Conservation (phyloP, 2,329 filamentous ascomycete species). For the Sclerotinia subarctica region DNA sequence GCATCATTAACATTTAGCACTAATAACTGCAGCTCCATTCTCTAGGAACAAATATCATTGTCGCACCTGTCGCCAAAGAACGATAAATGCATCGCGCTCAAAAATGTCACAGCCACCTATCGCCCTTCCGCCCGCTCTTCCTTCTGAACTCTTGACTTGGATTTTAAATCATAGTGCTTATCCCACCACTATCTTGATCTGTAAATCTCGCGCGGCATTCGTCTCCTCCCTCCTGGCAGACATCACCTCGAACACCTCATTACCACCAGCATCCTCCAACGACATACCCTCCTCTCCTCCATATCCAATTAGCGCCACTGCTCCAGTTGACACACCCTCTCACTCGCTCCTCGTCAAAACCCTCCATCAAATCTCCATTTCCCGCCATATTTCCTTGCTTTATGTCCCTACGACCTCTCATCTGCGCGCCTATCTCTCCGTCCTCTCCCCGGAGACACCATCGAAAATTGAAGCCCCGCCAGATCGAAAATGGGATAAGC, state of each 20-base stretch:
- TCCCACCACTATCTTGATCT: constrained; percentile 68
- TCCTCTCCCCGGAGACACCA: constrained; percentile 34
- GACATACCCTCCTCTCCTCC: constrained; percentile 13
- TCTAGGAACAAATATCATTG: background rate
- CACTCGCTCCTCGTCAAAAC: constrained; percentile 57
- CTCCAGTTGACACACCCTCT: constrained; percentile 20
- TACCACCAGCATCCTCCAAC: constrained; percentile 17
- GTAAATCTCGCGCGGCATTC: constrained; percentile 63
- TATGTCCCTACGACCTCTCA: constrained; percentile 76
- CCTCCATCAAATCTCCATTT: constrained; percentile 65
- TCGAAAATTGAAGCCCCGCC: constrained; percentile 14
- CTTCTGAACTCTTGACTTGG: constrained; percentile 61
- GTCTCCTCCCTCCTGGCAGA: constrained; percentile 55
- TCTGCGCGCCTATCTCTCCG: constrained; percentile 71
- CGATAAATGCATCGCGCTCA: background rate
- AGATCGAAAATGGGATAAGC: constrained; percentile 2
- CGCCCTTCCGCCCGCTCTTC: constrained; percentile 52
- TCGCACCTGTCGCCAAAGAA: background rate
- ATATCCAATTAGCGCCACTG: background rate
- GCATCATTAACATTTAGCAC: constrained; percentile 31
- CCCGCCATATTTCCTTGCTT: constrained; percentile 64
- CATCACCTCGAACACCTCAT: constrained; percentile 34
- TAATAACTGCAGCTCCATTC: constrained; percentile 25
- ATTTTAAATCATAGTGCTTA: constrained; percentile 55
- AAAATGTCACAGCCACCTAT: constrained; percentile 38